Base-by-base conservation (phyloP, 179 eudicot genomes). In the Corrigiola litoralis region DNA sequence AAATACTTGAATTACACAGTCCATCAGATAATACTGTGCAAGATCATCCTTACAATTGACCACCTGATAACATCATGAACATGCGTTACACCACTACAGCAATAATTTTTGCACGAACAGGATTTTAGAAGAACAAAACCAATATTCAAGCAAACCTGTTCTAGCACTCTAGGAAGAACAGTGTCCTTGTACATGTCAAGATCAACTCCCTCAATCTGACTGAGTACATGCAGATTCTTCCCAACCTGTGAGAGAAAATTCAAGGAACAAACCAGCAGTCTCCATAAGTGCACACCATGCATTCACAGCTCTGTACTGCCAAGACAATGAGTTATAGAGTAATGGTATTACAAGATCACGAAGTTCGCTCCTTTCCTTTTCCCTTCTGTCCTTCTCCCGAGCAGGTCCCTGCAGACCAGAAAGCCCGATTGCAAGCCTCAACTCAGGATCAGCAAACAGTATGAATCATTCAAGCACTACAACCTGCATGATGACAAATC, bases 361-460 rank as follows among this genome's bases (percentile, higher is more conserved):
- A 69, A 94, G 96, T 77, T 94, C 99, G 77, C 82, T 81, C 82
- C 99, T 79, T 82, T 94, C 99, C 53, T 90, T 94, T 38, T 94
- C 99, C 74, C 84, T 87, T 81, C 81, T 90, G 63, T 90, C 99
- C 81, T 84, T 88, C 67, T 83, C 89, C 79, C 88, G 81, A 68
- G 83, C 81, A 83, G 97, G 94, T 90, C 99, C 99, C 99, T 94
- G 97, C 99, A 94, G 96, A 86, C 91, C 81, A 94, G 85, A 94
- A 94, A 90, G 87, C 80, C 90, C 86, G 86, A 90, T 85, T 82
- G 95, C 89, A 87, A 82, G 84, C 87, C 84, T 94, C 95, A 90
- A 84, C 91, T 85, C 94, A 90, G 89, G 86, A 81, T 85, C 94
- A 90, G 84, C 92, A 84, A 84, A 88, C 68, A 84, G 84, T 66